Conservation (phyloP, 495 filamentous ascomycete species). For the Copromyces sp. region DNA sequence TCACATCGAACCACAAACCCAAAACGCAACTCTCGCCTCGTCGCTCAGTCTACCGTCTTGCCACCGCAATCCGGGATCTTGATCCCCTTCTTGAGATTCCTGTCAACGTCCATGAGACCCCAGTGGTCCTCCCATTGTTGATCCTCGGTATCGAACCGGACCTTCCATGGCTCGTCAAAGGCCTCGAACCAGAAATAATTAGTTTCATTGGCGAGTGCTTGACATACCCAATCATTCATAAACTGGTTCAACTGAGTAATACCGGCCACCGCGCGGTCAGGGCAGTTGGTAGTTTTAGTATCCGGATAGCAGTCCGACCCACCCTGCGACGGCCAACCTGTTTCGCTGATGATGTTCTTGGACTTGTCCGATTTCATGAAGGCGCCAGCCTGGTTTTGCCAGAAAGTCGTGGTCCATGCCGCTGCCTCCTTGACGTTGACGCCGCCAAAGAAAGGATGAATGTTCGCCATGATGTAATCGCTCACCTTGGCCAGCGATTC, state of each 20-base stretch:
- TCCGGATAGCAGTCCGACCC: slow-evolving; percentile 65
- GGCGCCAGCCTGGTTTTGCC: slow-evolving; percentile 53
- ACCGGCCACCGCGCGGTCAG: slow-evolving; percentile 62
- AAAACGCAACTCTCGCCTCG: neutral
- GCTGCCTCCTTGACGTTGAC: slow-evolving; percentile 57
- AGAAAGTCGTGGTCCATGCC: slow-evolving; percentile 79
- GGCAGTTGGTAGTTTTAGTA: slow-evolving; percentile 34
- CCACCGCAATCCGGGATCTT: slow-evolving; percentile 84
- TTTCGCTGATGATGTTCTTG: slow-evolving; percentile 71
- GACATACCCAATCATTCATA: slow-evolving; percentile 80
- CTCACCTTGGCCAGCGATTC: slow-evolving; percentile 51
- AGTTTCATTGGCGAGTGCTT: slow-evolving; percentile 65
- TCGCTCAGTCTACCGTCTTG: slow-evolving; percentile 41
- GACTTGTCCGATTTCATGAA: slow-evolving; percentile 48
- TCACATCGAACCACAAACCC: neutral
- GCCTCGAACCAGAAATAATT: slow-evolving; percentile 97
- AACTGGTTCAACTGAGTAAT: slow-evolving; percentile 77
- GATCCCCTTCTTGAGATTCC: slow-evolving; percentile 76
- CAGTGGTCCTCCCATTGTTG: slow-evolving; percentile 93
- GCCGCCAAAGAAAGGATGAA: slow-evolving; percentile 95
- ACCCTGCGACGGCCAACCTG: slow-evolving; percentile 83
- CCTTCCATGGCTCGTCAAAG: slow-evolving; percentile 95
- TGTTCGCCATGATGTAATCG: slow-evolving; percentile 91
- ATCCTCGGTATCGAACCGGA: slow-evolving; percentile 52
- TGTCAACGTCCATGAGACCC: slow-evolving; percentile 81